Conservation (phyloP, 306 rosid genomes). For the Rosa chinensis region DNA sequence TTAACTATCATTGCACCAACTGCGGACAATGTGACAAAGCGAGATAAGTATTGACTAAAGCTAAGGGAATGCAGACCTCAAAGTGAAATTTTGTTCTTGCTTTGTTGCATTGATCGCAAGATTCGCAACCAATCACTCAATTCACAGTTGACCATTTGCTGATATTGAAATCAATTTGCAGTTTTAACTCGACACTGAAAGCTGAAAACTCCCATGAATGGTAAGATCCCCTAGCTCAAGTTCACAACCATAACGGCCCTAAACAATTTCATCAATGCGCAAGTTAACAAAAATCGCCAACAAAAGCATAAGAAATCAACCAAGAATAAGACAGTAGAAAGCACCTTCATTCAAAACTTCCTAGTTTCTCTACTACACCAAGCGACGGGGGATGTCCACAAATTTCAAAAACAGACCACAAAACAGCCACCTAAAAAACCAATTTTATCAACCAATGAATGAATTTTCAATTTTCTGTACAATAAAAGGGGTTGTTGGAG, state of each 20-base stretch:
- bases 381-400: conserved; percentile 13
- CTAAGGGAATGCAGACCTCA: background rate
- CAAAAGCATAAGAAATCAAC: background rate
- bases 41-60: background rate
- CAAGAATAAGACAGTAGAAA: background rate
- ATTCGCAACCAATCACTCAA: background rate
- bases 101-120: background rate
- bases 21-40: background rate
- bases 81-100: background rate
- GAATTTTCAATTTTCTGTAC: conserved; percentile 55
- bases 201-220: background rate
- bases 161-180: too few species aligned
- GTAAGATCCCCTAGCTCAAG: too few species aligned
- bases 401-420: conserved; percentile 38
- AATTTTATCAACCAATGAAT: conserved; percentile 55
- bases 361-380: conserved; percentile 21
- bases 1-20: background rate
- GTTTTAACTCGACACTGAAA: too few species aligned
- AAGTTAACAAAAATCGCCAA: background rate
- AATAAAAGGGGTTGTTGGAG: conserved; percentile 39
- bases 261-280: background rate
- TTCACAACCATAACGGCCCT: too few species aligned
- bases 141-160: background rate
- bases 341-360: background rate
- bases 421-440: conserved; percentile 34